Percentiles rank a stretch among this genome's conserved stretches.
Evolutionary conservation across 2,329 filamentous ascomycete species (phyloP).

Genomic region (Xylariaceae sp.): DNA sequence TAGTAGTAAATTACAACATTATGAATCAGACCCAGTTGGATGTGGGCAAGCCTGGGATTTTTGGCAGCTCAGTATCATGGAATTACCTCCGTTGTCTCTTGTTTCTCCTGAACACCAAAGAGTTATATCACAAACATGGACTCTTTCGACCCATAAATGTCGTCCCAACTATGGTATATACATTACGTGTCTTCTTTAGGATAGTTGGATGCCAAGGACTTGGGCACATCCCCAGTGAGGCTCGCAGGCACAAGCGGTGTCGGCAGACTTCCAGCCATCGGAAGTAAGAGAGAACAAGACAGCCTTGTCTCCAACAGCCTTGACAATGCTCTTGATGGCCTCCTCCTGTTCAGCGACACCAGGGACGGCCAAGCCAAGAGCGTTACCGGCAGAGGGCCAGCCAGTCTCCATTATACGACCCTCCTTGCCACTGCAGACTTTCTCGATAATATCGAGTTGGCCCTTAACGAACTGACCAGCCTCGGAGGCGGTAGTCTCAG

Average conservation of each 20-base stretch:
- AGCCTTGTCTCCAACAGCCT: constrained; percentile 61
- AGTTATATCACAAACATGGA: background rate
- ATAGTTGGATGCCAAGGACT: constrained; percentile 24
- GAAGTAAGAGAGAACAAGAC: constrained; percentile 80
- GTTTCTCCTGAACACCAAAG: constrained; percentile 8
- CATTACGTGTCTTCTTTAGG: constrained; percentile 17
- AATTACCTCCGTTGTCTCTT: constrained; percentile 10
- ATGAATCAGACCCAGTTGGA: constrained; percentile 37
- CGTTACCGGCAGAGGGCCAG: constrained; percentile 69
- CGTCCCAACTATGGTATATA: constrained; percentile 15
- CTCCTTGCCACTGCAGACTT: constrained; percentile 65
- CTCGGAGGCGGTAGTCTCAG: constrained; percentile 53
- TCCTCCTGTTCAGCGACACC: constrained; percentile 61
- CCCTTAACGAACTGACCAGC: constrained; percentile 73
- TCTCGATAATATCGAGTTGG: constrained; percentile 68
- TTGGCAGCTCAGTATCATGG: constrained; percentile 22
- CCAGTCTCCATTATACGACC: constrained; percentile 86
- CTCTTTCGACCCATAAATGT: constrained; percentile 8
- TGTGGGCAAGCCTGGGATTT: constrained; percentile 21
- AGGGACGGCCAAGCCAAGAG: constrained; percentile 71
- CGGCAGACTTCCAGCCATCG: constrained; percentile 76
- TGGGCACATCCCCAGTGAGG: constrained; percentile 54
- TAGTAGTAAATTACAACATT: constrained; percentile 45
- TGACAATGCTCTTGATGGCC: constrained; percentile 69
- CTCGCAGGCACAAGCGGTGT: constrained; percentile 65